phyloP scores from a whole-genome alignment of 208 protist genomes.

The Tritrichomonas foetus region DNA sequence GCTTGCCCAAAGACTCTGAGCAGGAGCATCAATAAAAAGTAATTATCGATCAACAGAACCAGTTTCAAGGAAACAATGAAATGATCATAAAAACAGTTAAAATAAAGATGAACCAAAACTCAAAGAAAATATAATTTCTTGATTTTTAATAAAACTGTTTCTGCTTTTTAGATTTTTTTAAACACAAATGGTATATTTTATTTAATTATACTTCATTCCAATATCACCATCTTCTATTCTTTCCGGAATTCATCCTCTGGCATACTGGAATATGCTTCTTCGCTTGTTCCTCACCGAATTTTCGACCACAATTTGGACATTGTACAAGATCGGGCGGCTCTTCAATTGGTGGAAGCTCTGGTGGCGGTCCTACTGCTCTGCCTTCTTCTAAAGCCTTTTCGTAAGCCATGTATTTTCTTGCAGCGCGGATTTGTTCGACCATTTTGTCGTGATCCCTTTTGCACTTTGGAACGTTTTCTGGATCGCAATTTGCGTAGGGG shows the following conservation, averaged over 20 bases:
- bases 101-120: too few relatives aligned
- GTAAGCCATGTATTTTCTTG: neutral
- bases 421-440: neutral
- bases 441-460: slow-evolving; percentile 31
- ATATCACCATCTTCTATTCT: neutral
- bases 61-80: too few relatives aligned
- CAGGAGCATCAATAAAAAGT: too few relatives aligned
- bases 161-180: too few relatives aligned
- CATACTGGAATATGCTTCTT: neutral
- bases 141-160: too few relatives aligned
- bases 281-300: neutral
- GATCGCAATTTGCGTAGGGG: neutral
- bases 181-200: too few relatives aligned
- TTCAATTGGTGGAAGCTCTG: slow-evolving; percentile 23
- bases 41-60: too few relatives aligned
- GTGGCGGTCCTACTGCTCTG: neutral
- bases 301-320: neutral
- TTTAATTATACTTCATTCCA: too few relatives aligned
- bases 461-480: neutral
- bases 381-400: neutral
- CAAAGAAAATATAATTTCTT: too few relatives aligned
- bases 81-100: too few relatives aligned
- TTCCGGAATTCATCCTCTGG: neutral
- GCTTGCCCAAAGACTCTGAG: too few relatives aligned
- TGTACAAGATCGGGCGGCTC: slow-evolving; percentile 1